Evolutionary conservation across 2,329 filamentous ascomycete genomes (phyloP), one percentile per base, ranked within the genome.

Genomic region (Botrytis porri): DNA sequence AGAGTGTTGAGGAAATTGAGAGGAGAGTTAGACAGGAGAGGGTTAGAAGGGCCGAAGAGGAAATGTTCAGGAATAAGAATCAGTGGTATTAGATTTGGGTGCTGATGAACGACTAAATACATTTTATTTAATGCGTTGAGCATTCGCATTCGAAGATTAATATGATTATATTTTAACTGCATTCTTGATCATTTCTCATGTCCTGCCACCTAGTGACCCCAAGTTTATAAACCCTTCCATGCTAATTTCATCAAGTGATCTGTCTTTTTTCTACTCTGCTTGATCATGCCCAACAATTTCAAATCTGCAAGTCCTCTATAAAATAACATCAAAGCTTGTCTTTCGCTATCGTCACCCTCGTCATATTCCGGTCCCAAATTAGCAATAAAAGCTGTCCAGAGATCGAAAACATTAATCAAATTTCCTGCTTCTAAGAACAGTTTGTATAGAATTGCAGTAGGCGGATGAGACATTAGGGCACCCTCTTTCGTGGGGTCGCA

Each of bases 201-300:
- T 8, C 37, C 35, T 29, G n/a, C 29, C 18, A 29, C 6, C 37
- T 20, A 41, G 32, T 67, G n/a, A 35, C 3, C 25, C 37, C 51
- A 35, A 39, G 16, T 72, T 82, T 79, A 89, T 75, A 96, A 84
- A 78, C 95, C 96, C 81, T 92, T 94, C 89, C 91, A 93, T 69
- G 86, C 84, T 51, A 94, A 86, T 84, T 98, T 98, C 57, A 93
- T 91, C 77, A 98, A 85, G 83, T 98, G 95, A 81, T 98, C 96
- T 37, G 90, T 89, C 85, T 97, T 97, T 85, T 95, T 97, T 83
- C 92, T 93, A 80, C 92, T 98, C 75, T 88, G 87, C 84, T 96
- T 98, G 75, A 98, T 87, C 83, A 98, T 92, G 12, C 96, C 96
- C 79, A 99, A 85, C 71, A 91, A 88, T 81, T 91, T 92, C 81